A percentile compares a stretch with the other conserved stretches of the same genome.
phyloP scores from a whole-genome alignment of 805 yeast species.

The Starmerella davenportii region DNA sequence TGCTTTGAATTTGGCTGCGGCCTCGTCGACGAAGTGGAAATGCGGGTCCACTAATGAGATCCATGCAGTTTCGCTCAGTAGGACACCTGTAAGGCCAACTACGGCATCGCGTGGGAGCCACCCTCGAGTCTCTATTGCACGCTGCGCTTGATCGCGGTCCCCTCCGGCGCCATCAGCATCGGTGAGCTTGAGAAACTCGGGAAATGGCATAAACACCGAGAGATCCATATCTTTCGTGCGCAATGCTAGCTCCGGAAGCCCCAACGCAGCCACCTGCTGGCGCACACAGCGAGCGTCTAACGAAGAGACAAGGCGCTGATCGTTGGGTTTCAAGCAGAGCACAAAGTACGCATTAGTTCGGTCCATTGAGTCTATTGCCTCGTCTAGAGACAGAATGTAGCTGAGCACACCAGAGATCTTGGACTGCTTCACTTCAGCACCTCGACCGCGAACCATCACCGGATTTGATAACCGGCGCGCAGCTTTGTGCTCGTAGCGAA shows the following conservation, averaged over 20 bases:
- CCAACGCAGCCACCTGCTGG: conserved; percentile 27
- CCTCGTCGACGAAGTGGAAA: conserved; percentile 22
- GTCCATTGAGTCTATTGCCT: conserved; percentile 24
- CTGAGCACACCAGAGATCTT: conserved; percentile 7
- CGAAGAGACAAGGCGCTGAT: conserved; percentile 23
- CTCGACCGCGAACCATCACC: conserved; percentile 3
- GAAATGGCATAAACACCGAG: conserved; percentile 25
- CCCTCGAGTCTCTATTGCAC: conserved; percentile 18
- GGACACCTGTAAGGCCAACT: conserved; percentile 26
- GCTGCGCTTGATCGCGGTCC: conserved; percentile 22
- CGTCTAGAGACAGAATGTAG: conserved; percentile 20
- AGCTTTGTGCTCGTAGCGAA: conserved; percentile 6
- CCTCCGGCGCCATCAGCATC: conserved; percentile 1
- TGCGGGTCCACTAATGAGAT: conserved; percentile 25
- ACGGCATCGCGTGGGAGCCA: conserved; percentile 26
- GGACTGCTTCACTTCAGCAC: not conserved
- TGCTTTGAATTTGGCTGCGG: conserved; percentile 18
- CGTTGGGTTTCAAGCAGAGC: conserved; percentile 28
- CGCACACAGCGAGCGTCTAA: conserved; percentile 29
- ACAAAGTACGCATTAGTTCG: conserved; percentile 26
- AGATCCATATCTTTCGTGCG: conserved; percentile 25
- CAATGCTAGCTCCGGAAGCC: conserved; percentile 26
- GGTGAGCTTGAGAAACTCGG: conserved; percentile 21
- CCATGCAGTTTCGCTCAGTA: conserved; percentile 27
- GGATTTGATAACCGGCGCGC: conserved; percentile 8